Conservation (phyloP, 2,329 filamentous ascomycete genomes). For the Nemania sp. region DNA sequence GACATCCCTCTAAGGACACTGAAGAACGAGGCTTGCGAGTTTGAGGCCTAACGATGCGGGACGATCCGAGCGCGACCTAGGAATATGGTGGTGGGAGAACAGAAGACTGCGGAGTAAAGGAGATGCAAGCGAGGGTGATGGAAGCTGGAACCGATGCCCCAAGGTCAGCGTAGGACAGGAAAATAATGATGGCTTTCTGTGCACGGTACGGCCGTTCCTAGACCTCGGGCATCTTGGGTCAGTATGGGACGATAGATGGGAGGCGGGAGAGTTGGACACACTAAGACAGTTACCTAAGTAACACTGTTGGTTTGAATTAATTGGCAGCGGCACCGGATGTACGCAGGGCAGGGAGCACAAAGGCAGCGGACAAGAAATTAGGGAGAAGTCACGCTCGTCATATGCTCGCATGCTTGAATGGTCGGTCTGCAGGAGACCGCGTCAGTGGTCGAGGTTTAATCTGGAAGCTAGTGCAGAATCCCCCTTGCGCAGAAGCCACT, state of each 20-base stretch:
- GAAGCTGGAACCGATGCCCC: not conserved
- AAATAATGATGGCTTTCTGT: not conserved
- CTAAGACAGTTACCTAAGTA: no score
- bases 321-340: not conserved
- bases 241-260: not conserved
- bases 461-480: not conserved
- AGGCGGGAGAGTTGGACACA: no score
- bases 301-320: no score
- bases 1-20: slow-evolving; percentile 26
- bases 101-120: slow-evolving; percentile 11
- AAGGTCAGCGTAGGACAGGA: slow-evolving; percentile 6
- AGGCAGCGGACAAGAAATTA: no score
- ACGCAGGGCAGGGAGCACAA: slow-evolving; percentile 1
- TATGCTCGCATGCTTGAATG: slow-evolving; percentile 8
- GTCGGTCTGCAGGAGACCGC: slow-evolving; percentile 10
- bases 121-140: slow-evolving; percentile 5
- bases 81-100: slow-evolving; percentile 3
- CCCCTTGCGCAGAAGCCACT: slow-evolving; percentile 7
- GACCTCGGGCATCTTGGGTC: not conserved
- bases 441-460: slow-evolving; percentile 5
- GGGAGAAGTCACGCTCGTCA: slow-evolving; percentile 7
- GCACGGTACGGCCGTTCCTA: no score
- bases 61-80: not conserved
- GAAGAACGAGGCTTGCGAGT: not conserved
- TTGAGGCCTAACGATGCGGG: not conserved